Evolutionary conservation across 768 basidiomycete genomes (phyloP), one percentile per base, ranked within the genome.

Genomic region (Tricholomella constricta): DNA sequence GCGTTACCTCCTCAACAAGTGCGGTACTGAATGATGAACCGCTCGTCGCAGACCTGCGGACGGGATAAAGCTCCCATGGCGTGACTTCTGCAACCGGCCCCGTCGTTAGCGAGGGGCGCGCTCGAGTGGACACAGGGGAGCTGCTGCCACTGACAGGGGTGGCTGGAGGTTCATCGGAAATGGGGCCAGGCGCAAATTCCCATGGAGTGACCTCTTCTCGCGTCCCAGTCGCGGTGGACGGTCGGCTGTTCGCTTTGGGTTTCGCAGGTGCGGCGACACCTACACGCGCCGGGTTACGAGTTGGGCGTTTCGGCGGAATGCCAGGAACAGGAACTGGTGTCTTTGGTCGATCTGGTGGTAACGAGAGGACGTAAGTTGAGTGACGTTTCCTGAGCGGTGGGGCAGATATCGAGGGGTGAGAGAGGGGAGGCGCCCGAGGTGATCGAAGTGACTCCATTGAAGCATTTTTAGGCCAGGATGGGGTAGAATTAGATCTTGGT

Each of bases 341-440:
- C 17, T 49, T 61, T 40, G 59, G 55, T 50, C 38, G 51, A 54
- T 61, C 41, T 58, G 43, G 53, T 52, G 64, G 54, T 38, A 64
- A 27, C 38, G 59, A 55, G 37, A 63, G 62, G 42, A 55, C 46
- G 48, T 65, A 57, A 11, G 66, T 53, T 22, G 70, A 75, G 54
- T 69, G 69, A 14, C 70, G 69, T 59, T 73, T 75, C 50, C 59
- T 68, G 46, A 73, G 62, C 26, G 45, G 23, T 32, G 58, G 58
- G n/a, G 53, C 22, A 17, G 52, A 36, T 47, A 29, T 38, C 40
- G 35, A 22, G n/a, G 37, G 6, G 46, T 22, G 26, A n/a, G 51
- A 31, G 19, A 38, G 35, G 27, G 45, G 57, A 22, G 41, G 36
- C 17, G 43, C 53, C 17, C 38, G 51, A 17, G 53, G 15, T 12